These are phyloP conservation scores for Citrus unshiu DNA, from an alignment of 345 rosid genomes.

Conservation along the genomic window DNA sequence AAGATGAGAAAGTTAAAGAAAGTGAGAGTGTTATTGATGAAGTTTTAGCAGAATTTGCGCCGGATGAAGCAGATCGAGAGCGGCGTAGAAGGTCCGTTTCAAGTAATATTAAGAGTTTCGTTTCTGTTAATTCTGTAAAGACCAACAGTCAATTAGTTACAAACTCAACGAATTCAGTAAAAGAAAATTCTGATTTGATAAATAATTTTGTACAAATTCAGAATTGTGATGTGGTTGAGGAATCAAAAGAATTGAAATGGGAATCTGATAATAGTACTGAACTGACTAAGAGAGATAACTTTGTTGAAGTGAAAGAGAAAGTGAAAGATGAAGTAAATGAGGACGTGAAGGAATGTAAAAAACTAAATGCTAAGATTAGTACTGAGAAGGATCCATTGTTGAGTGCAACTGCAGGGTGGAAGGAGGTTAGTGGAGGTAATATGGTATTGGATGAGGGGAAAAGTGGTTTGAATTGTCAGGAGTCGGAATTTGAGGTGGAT, in stretches of 20 bases:
- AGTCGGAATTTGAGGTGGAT: constrained; percentile 66
- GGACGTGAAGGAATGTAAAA: constrained; percentile 21
- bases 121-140: constrained; percentile 15
- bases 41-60: constrained; percentile 74
- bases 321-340: constrained; percentile 21
- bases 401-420: constrained; percentile 90
- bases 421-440: constrained; percentile 48
- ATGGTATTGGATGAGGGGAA: constrained; percentile 21
- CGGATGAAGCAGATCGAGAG: constrained; percentile 71
- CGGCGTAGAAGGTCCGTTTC: constrained; percentile 37
- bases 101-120: constrained; percentile 3
- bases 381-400: constrained; percentile 54
- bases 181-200: constrained; percentile 6
- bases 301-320: constrained; percentile 35
- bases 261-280: background rate
- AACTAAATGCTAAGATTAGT: constrained; percentile 69
- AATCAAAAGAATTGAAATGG: constrained; percentile 1
- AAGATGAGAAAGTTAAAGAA: constrained; percentile 50
- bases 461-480: constrained; percentile 30
- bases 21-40: constrained; percentile 75
- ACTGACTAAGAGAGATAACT: constrained; percentile 5
- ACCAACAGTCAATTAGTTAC: constrained; percentile 24
- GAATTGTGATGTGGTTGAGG: constrained; percentile 16
- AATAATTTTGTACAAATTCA: constrained; percentile 1
- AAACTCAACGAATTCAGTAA: constrained; percentile 4